These are phyloP conservation scores for Neotropicomus parvogracilis DNA, from an alignment of 1,284 basidiomycete species.

Conservation along the genomic window DNA sequence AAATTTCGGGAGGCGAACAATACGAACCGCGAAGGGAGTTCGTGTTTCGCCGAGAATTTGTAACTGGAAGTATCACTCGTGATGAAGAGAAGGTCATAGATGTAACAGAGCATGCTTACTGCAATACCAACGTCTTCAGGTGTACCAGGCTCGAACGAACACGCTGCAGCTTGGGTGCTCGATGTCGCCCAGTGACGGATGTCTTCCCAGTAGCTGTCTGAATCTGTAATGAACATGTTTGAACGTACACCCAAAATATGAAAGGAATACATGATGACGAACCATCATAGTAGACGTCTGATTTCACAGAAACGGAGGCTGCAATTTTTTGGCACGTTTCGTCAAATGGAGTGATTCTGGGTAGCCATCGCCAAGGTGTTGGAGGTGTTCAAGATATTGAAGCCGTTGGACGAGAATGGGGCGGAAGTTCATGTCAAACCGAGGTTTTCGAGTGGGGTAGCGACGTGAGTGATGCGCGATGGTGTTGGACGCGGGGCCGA, in stretches of 20 bases:
- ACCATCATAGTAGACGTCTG: slow-evolving; percentile 9
- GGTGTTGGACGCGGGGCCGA: no score
- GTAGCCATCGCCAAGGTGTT: no score
- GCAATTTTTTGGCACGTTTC: no score
- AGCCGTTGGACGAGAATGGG: no score
- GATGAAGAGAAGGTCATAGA: background rate
- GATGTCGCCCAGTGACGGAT: slow-evolving; percentile 46
- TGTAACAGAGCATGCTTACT: slow-evolving; percentile 30
- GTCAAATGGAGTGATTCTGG: no score
- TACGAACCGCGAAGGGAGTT: slow-evolving; percentile 15
- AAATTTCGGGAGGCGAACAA: background rate
- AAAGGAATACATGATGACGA: background rate
- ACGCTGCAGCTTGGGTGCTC: slow-evolving; percentile 40
- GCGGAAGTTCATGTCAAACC: no score
- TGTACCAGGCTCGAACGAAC: slow-evolving; percentile 51
- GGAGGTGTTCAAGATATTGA: no score
- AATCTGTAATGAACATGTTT: slow-evolving; percentile 4
- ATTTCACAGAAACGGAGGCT: slow-evolving; percentile 15
- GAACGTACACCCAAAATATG: background rate
- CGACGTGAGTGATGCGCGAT: no score
- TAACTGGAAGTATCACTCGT: slow-evolving; percentile 4
- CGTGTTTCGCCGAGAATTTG: slow-evolving; percentile 5
- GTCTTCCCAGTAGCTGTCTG: slow-evolving; percentile 35
- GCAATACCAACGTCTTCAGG: slow-evolving; percentile 42
- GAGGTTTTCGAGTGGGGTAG: no score